Evolutionary conservation across 306 rosid species (phyloP), one percentile per base, ranked within the genome.

Genomic region (Myrica gale): DNA sequence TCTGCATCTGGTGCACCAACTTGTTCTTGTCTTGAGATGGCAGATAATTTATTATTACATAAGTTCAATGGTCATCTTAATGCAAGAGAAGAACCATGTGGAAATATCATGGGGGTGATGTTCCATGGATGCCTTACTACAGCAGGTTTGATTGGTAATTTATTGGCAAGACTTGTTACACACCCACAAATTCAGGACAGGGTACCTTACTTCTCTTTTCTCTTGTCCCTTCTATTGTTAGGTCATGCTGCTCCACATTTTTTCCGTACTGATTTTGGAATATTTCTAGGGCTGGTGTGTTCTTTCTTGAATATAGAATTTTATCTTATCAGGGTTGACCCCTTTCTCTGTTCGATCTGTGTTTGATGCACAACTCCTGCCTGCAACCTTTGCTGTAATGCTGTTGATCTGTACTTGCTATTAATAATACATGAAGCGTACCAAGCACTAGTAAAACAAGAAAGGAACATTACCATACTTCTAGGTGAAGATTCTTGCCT

Each of bases 41-140:
- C 60, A 21, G 79, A 84, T 82, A 73, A 55, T 48, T 21, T 56
- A 77, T 82, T 83, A 82, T 79, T 80, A 63, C 83, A 62, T 20
- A 87, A 81, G 82, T 80, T 77, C 48, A 81, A 70, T 54, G 85
- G 70, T 74, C 79, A 72, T 68, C 67, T 69, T 76, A 77, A 43
- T 82, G 68, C 76, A 61, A 75, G 80, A 63, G 93, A 90, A 81
- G 98, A 89, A 63, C 69, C 87, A 71, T 87, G 68, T 71, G 88
- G 91, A 58, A 86, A 89, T 73, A 80, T 90, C 75, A 87, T 92
- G 96, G 88, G 91, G 19, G 73, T 90, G 81, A 90, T 90, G 92
- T 84, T 85, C 84, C 94, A 90, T 78, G 98, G 98, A 85, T 86
- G 91, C 84, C 86, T 87, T 70, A 85, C 90, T 76, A 89, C 90